Evolutionary conservation across 768 basidiomycete genomes (phyloP), one percentile per base, ranked within the genome.

Genomic region (Leucocoprinus birnbaumii): DNA sequence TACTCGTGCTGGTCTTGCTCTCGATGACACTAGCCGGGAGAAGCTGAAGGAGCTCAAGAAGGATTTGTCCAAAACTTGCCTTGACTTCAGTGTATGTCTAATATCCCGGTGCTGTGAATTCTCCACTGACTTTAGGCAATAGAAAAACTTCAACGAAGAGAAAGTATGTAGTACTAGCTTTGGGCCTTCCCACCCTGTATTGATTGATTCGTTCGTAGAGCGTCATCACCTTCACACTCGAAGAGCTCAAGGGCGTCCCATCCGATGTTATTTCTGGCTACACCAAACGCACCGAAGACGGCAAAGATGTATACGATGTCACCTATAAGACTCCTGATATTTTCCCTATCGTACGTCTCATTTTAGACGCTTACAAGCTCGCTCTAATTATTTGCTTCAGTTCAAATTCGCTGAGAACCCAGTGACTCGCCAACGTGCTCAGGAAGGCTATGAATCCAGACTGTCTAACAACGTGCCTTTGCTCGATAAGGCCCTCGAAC

Each of bases 141-240:
- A 89, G 86, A 90, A 87, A 85, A 91, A 92, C 71, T 91, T 87
- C 72, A 93, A 93, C 62, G 91, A 95, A 68, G 92, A 94, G 65
- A 84, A 88, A 42, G 89, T 87, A 59, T 54, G 74, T 59, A 3
- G 10, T 16, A 24, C 34, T 47, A 10, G 19, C 10, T 57, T 24
- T 16, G 48, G 19, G 22, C 43, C 45, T 9, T 19, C 25, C 7
- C n/a, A 5, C 31, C 21, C 37, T 48, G 7, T 26, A 14, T 37
- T 38, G 19, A 19, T 38, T 45, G 53, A 24, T 42, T 1, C 41
- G 16, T 18, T 24, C 0, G n/a, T 27, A 91, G 88, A 83, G 79
- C 21, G 68, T 71, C 24, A 73, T 91, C 45, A 72, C 77, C 3
- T 90, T 91, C 62, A 89, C 86, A 0, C 70, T 70, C 25, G 83